Conservation (phyloP, 2,329 filamentous ascomycete genomes). For the Didymella pinodella region DNA sequence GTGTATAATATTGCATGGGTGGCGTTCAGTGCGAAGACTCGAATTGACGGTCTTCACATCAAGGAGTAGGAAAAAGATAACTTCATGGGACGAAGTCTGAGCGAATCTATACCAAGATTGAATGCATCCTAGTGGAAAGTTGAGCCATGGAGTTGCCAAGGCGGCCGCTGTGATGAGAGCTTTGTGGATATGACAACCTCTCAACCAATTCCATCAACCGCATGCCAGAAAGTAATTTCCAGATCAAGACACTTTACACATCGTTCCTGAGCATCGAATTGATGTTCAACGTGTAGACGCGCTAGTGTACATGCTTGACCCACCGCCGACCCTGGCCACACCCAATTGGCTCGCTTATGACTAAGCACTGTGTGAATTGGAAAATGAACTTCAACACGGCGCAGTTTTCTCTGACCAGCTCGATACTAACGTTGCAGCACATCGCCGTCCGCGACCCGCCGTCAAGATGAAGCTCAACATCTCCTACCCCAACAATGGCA, state of each 20-base stretch:
- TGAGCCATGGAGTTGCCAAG: not conserved
- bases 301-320: not conserved
- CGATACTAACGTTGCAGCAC: constrained; percentile 49
- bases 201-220: too few species aligned
- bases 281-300: not conserved
- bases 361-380: constrained; percentile 11
- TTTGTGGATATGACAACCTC: too few species aligned
- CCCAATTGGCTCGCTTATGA: constrained; percentile 17
- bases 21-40: constrained; percentile 31
- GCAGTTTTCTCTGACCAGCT: constrained; percentile 32
- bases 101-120: constrained; percentile 4
- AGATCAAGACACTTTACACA: not conserved
- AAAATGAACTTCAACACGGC: constrained; percentile 11
- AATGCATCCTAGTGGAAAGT: not conserved
- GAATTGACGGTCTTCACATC: not conserved
- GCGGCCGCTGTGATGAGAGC: not conserved
- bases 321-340: not conserved
- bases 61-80: not conserved
- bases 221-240: too few species aligned
- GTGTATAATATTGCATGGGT: constrained; percentile 40
- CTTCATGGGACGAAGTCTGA: not conserved
- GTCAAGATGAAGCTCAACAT: constrained; percentile 78
- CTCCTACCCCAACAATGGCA: constrained; percentile 97
- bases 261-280: not conserved
- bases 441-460: constrained; percentile 43